Conservation (phyloP, 2,329 filamentous ascomycete genomes). For the Helotiales sp. region DNA sequence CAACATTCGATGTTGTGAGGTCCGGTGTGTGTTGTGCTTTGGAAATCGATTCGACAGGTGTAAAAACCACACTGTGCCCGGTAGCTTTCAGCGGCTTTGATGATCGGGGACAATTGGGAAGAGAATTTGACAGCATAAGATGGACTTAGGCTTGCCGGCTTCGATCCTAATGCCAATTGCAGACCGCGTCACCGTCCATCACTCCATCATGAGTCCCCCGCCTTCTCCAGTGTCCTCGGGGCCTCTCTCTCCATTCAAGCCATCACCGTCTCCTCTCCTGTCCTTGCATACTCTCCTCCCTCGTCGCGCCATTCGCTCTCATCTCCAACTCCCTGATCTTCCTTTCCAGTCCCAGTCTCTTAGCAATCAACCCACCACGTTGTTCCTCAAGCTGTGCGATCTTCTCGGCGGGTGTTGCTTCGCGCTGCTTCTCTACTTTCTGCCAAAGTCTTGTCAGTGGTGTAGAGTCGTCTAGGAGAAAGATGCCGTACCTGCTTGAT, state of each 20-base stretch:
- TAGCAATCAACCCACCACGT: slow-evolving; percentile 54
- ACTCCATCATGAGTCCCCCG: too few species aligned
- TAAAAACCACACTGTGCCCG: too few species aligned
- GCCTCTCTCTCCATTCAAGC: not conserved
- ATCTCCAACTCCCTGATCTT: slow-evolving; percentile 59
- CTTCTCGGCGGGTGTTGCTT: slow-evolving; percentile 58
- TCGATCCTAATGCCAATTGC: too few species aligned
- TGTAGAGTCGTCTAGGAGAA: not conserved
- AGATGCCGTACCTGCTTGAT: slow-evolving; percentile 51
- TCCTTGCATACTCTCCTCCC: slow-evolving; percentile 44
- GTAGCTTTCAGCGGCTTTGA: too few species aligned
- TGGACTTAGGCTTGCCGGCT: too few species aligned
- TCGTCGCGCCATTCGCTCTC: slow-evolving; percentile 47
- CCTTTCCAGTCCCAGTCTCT: slow-evolving; percentile 58
- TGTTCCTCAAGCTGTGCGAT: slow-evolving; percentile 58
- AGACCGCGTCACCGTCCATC: not conserved
- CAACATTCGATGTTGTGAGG: too few species aligned
- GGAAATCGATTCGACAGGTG: too few species aligned
- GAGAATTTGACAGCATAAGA: too few species aligned
- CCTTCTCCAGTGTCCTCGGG: not conserved
- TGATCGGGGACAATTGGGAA: too few species aligned
- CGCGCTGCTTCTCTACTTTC: slow-evolving; percentile 51
- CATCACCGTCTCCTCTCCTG: slow-evolving; percentile 39
- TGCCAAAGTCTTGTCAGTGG: slow-evolving; percentile 33
- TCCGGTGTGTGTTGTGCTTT: too few species aligned